These are phyloP conservation scores for Solanum arcanum DNA, from an alignment of 257 asterid species.

Conservation along the genomic window DNA sequence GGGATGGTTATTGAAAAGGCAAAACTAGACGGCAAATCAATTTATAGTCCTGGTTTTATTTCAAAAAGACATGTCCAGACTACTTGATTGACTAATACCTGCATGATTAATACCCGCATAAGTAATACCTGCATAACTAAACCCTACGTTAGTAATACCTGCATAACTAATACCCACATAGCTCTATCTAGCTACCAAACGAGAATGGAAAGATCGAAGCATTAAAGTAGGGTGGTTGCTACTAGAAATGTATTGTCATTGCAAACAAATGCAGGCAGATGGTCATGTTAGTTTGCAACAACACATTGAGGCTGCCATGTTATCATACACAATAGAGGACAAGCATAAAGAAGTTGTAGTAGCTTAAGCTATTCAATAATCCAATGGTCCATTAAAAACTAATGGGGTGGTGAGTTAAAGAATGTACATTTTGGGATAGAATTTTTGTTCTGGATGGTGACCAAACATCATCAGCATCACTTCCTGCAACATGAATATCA, in stretches of 20 bases:
- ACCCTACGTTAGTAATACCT: too few relatives aligned
- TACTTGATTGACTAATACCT: neutral
- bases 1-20: neutral
- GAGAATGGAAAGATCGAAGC: neutral
- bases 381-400: neutral
- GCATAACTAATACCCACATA: too few relatives aligned
- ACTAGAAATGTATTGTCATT: neutral
- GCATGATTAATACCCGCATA: too few relatives aligned
- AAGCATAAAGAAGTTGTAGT: too few relatives aligned
- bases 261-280: neutral
- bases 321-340: neutral
- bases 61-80: neutral
- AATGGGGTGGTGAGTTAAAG: constrained; percentile 6
- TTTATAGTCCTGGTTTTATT: neutral
- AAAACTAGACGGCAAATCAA: neutral
- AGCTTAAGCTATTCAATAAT: neutral
- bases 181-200: too few relatives aligned
- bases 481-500: constrained; percentile 46
- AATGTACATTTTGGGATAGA: constrained; percentile 33
- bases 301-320: neutral
- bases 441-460: neutral
- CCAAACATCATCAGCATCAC: constrained; percentile 52
- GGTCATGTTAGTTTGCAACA: neutral
- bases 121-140: too few relatives aligned
- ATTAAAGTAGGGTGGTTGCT: neutral